Conservation (phyloP, 352 stramenopile species). For the Phytophthora tubulina region DNA sequence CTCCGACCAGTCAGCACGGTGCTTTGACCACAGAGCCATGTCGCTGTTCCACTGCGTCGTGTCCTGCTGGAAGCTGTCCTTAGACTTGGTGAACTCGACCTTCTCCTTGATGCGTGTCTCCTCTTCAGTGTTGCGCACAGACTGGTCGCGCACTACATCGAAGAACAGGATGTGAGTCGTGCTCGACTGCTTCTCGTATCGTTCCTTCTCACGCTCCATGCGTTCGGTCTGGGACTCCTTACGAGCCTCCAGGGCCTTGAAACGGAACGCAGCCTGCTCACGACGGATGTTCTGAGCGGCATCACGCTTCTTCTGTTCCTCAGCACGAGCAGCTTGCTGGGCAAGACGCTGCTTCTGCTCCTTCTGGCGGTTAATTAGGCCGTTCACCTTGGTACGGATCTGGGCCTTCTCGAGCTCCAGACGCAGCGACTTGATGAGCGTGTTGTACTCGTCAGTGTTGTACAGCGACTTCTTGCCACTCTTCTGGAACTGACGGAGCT, state of each 20-base stretch:
- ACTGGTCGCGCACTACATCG: constrained; percentile 80
- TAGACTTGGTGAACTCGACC: constrained; percentile 91
- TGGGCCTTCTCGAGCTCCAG: constrained; percentile 89
- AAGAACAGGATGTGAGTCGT: constrained; percentile 89
- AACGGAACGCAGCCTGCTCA: constrained; percentile 74
- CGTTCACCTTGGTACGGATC: constrained; percentile 83
- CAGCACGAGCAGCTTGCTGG: constrained; percentile 66
- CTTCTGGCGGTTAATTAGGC: constrained; percentile 70
- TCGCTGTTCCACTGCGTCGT: constrained; percentile 91
- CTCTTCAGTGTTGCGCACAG: constrained; percentile 78
- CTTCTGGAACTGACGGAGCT: constrained; percentile 81
- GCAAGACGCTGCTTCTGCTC: constrained; percentile 73
- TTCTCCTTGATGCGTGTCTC: constrained; percentile 88
- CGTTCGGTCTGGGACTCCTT: constrained; percentile 84
- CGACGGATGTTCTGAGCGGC: constrained; percentile 76
- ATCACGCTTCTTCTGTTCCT: constrained; percentile 79
- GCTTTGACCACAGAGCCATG: constrained; percentile 90
- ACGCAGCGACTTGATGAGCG: constrained; percentile 77
- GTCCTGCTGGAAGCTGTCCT: constrained; percentile 89
- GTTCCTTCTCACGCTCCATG: constrained; percentile 87
- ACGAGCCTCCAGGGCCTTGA: constrained; percentile 83
- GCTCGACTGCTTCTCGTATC: constrained; percentile 74
- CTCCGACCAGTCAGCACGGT: constrained; percentile 89
- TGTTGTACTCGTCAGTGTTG: constrained; percentile 83
- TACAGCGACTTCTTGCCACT: constrained; percentile 78